Base-by-base conservation (phyloP, 306 rosid species). In the Styphnolobium japonicum region DNA sequence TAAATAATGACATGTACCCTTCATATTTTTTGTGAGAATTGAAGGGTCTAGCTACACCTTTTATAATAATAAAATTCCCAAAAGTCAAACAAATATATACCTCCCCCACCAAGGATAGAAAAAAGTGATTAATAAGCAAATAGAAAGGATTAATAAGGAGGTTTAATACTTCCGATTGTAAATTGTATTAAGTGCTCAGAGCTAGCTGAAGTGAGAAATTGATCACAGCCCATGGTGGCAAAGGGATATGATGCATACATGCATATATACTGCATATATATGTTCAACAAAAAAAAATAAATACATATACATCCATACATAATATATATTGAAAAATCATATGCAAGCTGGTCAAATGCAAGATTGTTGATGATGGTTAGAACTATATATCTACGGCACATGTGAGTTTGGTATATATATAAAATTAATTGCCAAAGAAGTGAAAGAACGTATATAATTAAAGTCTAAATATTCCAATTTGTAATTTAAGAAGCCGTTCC, bases 391-490 rank as follows among this genome's bases (percentile, higher is more conserved):
- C 33, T 15, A 49, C 16, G 67, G 78, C 89, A 82, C 89, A 88
- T 84, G 86, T 34, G 51, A 43, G 89, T 79, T 83, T 49, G 84
- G 75, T 70, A 85, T 49, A 64, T 52, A 5, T 34, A 34, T 63
- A 10, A 46, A 63, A 16, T 27, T 66, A 40, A 67, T 3, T 18
- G 11, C 10, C 61, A 69, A 14, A 43, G 39, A n/a, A n/a, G n/a
- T n/a, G n/a, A n/a, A n/a, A 25, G 52, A n/a, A 62, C 10, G 29
- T 51, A 23, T 42, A 62, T 37, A 25, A 75, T 71, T 63, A 81
- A 67, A 71, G 82, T 85, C 76, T 12, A 78, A 76, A 79, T 80
- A 84, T 85, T 82, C 81, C 40, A 52, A 67, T 73, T 40, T 64
- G 60, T 49, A 57, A 68, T 40, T 48, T 37, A 71, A 71, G 64